Evolutionary conservation across 106 monocot genomes (phyloP), one percentile per base, ranked within the genome.

Genomic region (Dendrobium chrysotoxum): DNA sequence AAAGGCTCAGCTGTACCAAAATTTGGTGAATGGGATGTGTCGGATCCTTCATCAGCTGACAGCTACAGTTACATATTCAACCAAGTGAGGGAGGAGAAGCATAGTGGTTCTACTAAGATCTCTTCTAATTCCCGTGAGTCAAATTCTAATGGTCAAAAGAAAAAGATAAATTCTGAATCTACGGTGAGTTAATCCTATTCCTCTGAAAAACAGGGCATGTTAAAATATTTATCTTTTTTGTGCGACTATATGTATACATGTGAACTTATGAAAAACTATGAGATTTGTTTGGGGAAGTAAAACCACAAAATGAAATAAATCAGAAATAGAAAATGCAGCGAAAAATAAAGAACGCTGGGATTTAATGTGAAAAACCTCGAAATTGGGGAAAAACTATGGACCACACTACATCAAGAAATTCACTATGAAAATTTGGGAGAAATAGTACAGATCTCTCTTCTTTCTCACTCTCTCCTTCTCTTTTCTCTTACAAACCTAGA

Each of bases 21-120:
- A 79, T 96, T 96, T 86, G 96, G 96, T 16, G 93, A 85, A 13
- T 96, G 96, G 96, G 90, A 96, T 84, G 85, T 88, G 18, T 85
- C 39, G 6, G 68, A 88, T 79, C 88, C 93, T 58, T 47, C 86
- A 75, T 86, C 91, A 46, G 96, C 82, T 83, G 96, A 91, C 78
- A 88, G 84, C 16, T 96, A 80, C 78, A 90, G 90, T 21, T 72
- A 74, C 42, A 83, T 93, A 18, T 96, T 96, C 80, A 78, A 92
- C n/a, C 80, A 85, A 82, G 82, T 93, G 80, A 91, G 90, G 79
- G 84, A 84, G 77, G 93, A 96, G 72, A 96, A 83, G 78, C 86
- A 92, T 78, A 82, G 28, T 71, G 80, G 84, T 64, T 75, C 87
- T 28, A 78, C 78, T 54, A 90, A 90, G 74, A 61, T 67, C 75